Conservation (phyloP, 31 red algal genomes). For the Endocladia muricata region DNA sequence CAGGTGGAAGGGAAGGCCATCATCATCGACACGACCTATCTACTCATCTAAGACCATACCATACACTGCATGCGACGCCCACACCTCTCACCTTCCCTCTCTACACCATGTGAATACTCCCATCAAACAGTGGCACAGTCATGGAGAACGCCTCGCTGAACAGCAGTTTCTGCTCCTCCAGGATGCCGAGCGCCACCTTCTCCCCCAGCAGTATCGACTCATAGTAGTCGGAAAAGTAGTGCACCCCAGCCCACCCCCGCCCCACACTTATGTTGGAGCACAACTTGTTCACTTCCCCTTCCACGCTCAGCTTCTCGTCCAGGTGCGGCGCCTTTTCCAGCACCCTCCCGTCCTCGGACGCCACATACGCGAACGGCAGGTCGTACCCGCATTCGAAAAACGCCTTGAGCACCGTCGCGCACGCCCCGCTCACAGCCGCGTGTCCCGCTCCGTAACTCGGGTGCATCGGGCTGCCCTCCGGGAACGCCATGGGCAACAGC, state of each 20-base stretch:
- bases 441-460: constrained; percentile 42
- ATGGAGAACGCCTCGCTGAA: constrained; percentile 28
- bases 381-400: constrained; percentile 23
- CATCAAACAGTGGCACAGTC: constrained; percentile 29
- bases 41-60: too few species aligned
- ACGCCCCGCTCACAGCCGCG: constrained; percentile 47
- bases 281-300: constrained; percentile 53
- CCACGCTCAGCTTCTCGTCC: constrained; percentile 25
- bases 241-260: constrained; percentile 40
- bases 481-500: constrained; percentile 52
- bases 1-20: too few species aligned
- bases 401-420: constrained; percentile 38
- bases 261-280: constrained; percentile 34
- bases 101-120: too few species aligned
- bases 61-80: too few species aligned
- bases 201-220: constrained; percentile 25
- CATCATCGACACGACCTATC: too few species aligned
- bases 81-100: too few species aligned
- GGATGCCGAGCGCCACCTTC: constrained; percentile 33
- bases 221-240: constrained; percentile 38
- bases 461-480: constrained; percentile 44
- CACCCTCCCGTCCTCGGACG: neutral
- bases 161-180: constrained; percentile 34
- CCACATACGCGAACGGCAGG: neutral
- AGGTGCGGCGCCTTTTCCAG: neutral